Evolutionary conservation across 306 rosid species (phyloP).

Genomic region (Malus asiatica): DNA sequence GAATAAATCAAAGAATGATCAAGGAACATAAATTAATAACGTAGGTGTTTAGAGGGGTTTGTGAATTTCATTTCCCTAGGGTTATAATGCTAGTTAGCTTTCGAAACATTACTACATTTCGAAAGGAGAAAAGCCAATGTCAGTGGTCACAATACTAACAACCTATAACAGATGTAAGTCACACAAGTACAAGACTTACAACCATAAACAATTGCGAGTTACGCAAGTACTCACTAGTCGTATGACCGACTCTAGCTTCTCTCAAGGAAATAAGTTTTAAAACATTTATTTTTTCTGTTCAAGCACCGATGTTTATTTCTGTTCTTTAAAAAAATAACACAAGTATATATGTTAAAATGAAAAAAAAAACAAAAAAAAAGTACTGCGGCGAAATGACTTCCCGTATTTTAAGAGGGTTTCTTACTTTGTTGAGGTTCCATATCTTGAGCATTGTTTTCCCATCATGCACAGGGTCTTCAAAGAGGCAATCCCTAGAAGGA

Average conservation of each 20-base stretch:
- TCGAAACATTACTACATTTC: neutral
- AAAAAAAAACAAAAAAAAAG: too few relatives aligned
- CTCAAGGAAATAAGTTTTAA: neutral
- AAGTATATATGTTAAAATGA: too few relatives aligned
- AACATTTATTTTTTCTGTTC: too few relatives aligned
- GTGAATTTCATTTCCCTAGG: too few relatives aligned
- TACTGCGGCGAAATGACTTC: neutral
- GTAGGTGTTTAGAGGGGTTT: too few relatives aligned
- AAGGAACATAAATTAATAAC: too few relatives aligned
- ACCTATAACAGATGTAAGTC: neutral
- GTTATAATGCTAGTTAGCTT: neutral
- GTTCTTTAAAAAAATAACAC: too few relatives aligned
- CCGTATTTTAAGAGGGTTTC: neutral
- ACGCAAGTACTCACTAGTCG: neutral
- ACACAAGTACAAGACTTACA: neutral
- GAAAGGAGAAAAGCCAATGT: neutral
- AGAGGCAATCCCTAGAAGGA: slow-evolving; percentile 68
- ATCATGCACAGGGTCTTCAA: slow-evolving; percentile 62
- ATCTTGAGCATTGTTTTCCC: slow-evolving; percentile 80
- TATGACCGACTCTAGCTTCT: neutral
- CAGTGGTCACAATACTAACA: neutral
- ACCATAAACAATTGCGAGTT: neutral
- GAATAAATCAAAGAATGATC: too few relatives aligned
- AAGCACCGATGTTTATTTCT: too few relatives aligned
- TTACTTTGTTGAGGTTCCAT: slow-evolving; percentile 78